Evolutionary conservation across 306 rosid genomes (phyloP).

Genomic region (Hippophae gyantsensis): DNA sequence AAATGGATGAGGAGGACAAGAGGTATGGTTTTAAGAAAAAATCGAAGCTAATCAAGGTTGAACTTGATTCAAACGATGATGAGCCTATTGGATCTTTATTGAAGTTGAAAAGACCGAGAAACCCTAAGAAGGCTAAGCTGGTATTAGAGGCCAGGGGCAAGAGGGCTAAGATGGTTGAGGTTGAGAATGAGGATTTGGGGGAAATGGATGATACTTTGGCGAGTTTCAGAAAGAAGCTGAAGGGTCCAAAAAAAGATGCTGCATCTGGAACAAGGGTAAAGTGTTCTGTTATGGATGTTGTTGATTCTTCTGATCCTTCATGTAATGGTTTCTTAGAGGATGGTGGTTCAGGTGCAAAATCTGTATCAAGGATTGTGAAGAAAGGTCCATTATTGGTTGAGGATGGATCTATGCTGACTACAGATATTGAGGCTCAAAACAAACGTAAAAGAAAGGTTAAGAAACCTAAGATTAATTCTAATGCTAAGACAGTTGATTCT

Average conservation of each 20-base stretch:
- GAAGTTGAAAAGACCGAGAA: conserved; percentile 47
- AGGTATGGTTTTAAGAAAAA: conserved; percentile 51
- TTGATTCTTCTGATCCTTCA: conserved; percentile 26
- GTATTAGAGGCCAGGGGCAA: conserved; percentile 28
- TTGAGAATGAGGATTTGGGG: conserved; percentile 43
- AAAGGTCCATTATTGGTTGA: conserved; percentile 11
- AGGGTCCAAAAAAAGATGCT: conserved; percentile 69
- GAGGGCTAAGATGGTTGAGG: conserved; percentile 33
- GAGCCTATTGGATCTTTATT: conserved; percentile 79
- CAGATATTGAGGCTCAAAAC: conserved; percentile 17
- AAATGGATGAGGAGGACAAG: conserved; percentile 63
- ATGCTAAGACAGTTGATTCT: conserved; percentile 12
- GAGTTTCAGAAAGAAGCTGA: conserved; percentile 82
- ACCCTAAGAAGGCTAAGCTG: conserved; percentile 44
- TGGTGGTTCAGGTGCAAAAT: conserved; percentile 19
- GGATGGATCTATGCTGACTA: conserved; percentile 22
- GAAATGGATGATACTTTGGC: conserved; percentile 93
- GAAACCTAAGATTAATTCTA: conserved; percentile 19
- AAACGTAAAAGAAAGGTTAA: conserved; percentile 23
- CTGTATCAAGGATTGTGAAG: conserved; percentile 9
- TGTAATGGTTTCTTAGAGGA: conserved; percentile 19
- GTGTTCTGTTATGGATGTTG: conserved; percentile 30
- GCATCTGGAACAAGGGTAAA: conserved; percentile 42
- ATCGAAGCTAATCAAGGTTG: conserved; percentile 40
- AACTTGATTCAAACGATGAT: conserved; percentile 56